A percentile compares a stretch with the other conserved stretches of the same genome.
Evolutionary conservation across 305 asterid genomes (phyloP).

Genomic region (Fraxinus paxiana): DNA sequence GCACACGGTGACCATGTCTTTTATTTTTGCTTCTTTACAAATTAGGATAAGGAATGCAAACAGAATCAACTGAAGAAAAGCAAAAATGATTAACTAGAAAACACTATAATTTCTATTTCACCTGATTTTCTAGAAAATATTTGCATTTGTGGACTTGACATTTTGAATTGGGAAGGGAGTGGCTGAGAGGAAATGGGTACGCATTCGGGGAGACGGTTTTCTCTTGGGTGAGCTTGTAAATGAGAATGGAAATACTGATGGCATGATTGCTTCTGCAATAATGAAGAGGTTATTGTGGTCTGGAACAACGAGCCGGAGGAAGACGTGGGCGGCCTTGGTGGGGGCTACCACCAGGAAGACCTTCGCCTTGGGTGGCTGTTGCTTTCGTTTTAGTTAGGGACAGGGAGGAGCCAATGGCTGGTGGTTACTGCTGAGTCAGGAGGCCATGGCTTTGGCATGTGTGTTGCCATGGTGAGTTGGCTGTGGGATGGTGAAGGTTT

Average conservation of each 20-base stretch:
- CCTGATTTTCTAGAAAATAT: not conserved
- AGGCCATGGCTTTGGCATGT: not conserved
- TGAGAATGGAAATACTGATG: conserved; percentile 2
- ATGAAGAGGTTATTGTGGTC: not conserved
- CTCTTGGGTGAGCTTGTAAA: not conserved
- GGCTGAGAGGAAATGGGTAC: not conserved
- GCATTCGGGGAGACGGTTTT: not conserved
- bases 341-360: not conserved
- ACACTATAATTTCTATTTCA: not conserved
- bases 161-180: not conserved
- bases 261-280: not conserved
- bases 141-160: not conserved
- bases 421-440: not conserved
- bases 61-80: not conserved
- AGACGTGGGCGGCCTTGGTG: not conserved
- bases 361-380: not conserved
- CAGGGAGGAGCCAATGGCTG: not conserved
- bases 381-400: not conserved
- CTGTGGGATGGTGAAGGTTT: not conserved
- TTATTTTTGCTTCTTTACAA: not conserved
- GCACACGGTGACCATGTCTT: not conserved
- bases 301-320: not conserved
- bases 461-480: not conserved
- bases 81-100: not conserved
- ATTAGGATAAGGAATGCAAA: not conserved